Base-by-base conservation (phyloP, 2,329 filamentous ascomycete species). In the Verticillium longisporum region DNA sequence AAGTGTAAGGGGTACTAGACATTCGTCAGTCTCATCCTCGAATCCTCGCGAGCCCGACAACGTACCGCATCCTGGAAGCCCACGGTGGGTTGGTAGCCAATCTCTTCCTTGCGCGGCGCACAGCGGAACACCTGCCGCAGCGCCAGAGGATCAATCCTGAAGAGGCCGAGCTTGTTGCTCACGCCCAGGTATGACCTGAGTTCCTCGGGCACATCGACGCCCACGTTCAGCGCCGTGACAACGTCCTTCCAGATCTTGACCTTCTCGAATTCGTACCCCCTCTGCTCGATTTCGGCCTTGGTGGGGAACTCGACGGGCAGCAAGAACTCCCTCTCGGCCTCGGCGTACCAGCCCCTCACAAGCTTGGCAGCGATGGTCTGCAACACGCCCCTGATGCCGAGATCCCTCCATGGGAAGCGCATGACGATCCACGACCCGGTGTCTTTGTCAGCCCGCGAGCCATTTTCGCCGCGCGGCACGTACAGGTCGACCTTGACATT, bases 41-140 rank as follows among this genome's bases (percentile, higher is more conserved):
- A 31, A 31, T 31, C 13, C 32, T 61, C 53, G 15, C 37, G 13
- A 32, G 14, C 7, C 32, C 13, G 55, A 10, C 3, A 14, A 75
- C 84, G 73, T 76, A 89, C 87, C 55, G 85, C 85, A 70, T 92
- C 89, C 63, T 88, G 85, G 69, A 91, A 90, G 57, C 86, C 86
- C 13, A 88, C 81, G 6, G 84, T 77, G 1, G 87, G 84, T 68
- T 89, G 84, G 66, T 88, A 88, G 0, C 86, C 87, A 0, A 86
- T 77, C 3, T 81, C 79, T 7, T 81, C 80, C 64, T 80, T 80
- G 15, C 72, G 77, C 0, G 88, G 87, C 9, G 87, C 86, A 69
- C 81, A 83, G 60, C 83, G 78, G 62, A 80, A 80, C 2, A 91
- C 85, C 63, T 86, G 77, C 32, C 88, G 79, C 59, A 83, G 74